Percentiles rank a stretch among this genome's conserved stretches.
phyloP scores from a whole-genome alignment of 1,139 yeast species.

The Yamadazyma blattariae region DNA sequence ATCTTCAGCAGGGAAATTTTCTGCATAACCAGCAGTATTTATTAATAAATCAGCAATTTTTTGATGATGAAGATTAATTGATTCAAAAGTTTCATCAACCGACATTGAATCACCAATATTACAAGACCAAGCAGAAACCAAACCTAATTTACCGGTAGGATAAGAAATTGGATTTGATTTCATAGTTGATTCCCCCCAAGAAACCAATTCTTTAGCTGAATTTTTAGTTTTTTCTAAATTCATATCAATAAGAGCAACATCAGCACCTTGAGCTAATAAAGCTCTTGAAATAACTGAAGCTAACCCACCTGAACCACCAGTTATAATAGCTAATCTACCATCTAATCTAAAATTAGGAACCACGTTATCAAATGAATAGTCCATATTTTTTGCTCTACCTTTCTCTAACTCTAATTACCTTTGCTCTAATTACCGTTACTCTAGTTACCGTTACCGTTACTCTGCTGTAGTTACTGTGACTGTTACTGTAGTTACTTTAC shows the following conservation, averaged over 20 bases:
- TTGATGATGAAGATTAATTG: slow-evolving; percentile 56
- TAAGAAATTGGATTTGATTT: slow-evolving; percentile 32
- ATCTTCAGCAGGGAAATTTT: slow-evolving; percentile 72
- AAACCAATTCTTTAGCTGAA: slow-evolving; percentile 56
- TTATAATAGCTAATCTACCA: slow-evolving; percentile 68
- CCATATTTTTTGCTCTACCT: slow-evolving; percentile 19
- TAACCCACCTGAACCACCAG: slow-evolving; percentile 85
- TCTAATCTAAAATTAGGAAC: slow-evolving; percentile 62
- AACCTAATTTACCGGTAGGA: slow-evolving; percentile 33
- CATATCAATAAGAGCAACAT: slow-evolving; percentile 73
- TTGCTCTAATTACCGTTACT: too few relatives aligned
- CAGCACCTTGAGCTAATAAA: slow-evolving; percentile 67
- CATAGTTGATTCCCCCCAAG: slow-evolving; percentile 52
- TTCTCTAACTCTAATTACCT: too few relatives aligned
- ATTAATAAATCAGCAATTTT: slow-evolving; percentile 63
- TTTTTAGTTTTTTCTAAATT: slow-evolving; percentile 56
- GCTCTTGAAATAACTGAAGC: slow-evolving; percentile 69
- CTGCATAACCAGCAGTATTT: slow-evolving; percentile 84
- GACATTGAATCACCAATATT: slow-evolving; percentile 66
- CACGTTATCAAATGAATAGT: slow-evolving; percentile 40
- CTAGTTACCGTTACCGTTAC: too few relatives aligned
- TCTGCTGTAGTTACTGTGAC: too few relatives aligned
- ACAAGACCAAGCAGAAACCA: slow-evolving; percentile 69
- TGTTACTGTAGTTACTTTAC: too few relatives aligned
- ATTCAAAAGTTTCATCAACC: slow-evolving; percentile 53